These are phyloP conservation scores for Pichia sp. DNA, from an alignment of 1,139 yeast species.

Conservation along the genomic window DNA sequence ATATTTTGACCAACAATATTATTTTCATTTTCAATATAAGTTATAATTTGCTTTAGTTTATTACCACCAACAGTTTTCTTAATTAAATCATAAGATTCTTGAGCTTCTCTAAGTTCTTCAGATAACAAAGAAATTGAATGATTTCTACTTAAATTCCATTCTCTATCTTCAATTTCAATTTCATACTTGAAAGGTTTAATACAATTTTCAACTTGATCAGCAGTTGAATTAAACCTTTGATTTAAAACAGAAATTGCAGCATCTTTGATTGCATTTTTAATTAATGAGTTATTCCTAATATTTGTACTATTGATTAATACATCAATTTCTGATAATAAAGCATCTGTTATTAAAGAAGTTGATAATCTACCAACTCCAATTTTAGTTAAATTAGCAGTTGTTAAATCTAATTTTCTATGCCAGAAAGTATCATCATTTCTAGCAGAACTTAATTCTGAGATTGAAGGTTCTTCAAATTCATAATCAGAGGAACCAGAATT, in stretches of 20 bases:
- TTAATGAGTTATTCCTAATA: slow-evolving; percentile 76
- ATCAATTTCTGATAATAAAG: slow-evolving; percentile 70
- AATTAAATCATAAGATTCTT: slow-evolving; percentile 52
- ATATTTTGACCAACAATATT: slow-evolving; percentile 39
- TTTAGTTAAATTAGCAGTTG: slow-evolving; percentile 80
- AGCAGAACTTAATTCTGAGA: slow-evolving; percentile 45
- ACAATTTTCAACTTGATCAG: slow-evolving; percentile 97
- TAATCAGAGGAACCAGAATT: slow-evolving; percentile 18
- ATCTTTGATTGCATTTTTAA: slow-evolving; percentile 71
- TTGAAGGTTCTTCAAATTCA: slow-evolving; percentile 37
- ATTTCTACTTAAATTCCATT: slow-evolving; percentile 79
- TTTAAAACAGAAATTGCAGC: slow-evolving; percentile 78
- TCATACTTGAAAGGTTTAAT: slow-evolving; percentile 97
- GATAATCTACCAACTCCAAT: slow-evolving; percentile 89
- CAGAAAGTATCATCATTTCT: slow-evolving; percentile 72
- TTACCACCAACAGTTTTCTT: slow-evolving; percentile 73
- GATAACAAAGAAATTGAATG: slow-evolving; percentile 66
- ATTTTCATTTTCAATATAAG: slow-evolving; percentile 53
- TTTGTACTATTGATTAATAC: slow-evolving; percentile 67
- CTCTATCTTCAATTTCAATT: slow-evolving; percentile 91
- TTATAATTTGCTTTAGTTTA: slow-evolving; percentile 75
- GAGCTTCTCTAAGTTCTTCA: slow-evolving; percentile 84
- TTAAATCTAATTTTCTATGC: slow-evolving; percentile 79
- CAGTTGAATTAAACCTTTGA: slow-evolving; percentile 78
- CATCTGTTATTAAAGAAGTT: slow-evolving; percentile 73